phyloP scores from a whole-genome alignment of 768 basidiomycete genomes.

The Lactarius akahatsu region DNA sequence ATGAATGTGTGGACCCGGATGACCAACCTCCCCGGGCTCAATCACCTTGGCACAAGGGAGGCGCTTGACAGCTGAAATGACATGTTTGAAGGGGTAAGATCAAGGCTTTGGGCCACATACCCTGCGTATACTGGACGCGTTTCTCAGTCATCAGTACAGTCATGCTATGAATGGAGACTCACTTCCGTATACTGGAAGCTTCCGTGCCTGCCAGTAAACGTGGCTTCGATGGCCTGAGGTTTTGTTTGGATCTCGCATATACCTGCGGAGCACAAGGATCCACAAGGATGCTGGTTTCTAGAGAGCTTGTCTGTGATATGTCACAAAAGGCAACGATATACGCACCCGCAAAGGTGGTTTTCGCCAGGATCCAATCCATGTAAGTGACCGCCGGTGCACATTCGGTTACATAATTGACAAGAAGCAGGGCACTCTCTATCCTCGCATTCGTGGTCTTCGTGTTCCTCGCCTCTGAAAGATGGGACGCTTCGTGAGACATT shows the following conservation, averaged over 20 bases:
- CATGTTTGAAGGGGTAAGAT: neutral
- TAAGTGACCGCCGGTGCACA: slow-evolving; percentile 50
- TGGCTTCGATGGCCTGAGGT: slow-evolving; percentile 59
- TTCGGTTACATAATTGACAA: slow-evolving; percentile 54
- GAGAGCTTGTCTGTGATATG: neutral
- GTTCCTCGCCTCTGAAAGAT: slow-evolving; percentile 42
- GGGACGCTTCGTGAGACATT: neutral
- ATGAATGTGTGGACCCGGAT: slow-evolving; percentile 51
- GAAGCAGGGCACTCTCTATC: slow-evolving; percentile 50
- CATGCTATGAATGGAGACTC: neutral
- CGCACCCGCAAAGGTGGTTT: slow-evolving; percentile 58
- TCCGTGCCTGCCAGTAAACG: slow-evolving; percentile 56
- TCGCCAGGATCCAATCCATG: slow-evolving; percentile 45
- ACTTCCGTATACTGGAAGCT: slow-evolving; percentile 67
- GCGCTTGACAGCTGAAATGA: slow-evolving; percentile 45
- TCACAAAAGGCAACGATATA: slow-evolving; percentile 3
- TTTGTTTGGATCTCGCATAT: slow-evolving; percentile 58
- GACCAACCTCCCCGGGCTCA: slow-evolving; percentile 41
- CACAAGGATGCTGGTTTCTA: slow-evolving; percentile 53
- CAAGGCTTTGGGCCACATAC: slow-evolving; percentile 32
- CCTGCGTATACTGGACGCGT: slow-evolving; percentile 50
- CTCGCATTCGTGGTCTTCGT: slow-evolving; percentile 51
- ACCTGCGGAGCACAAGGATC: slow-evolving; percentile 44
- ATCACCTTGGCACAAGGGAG: slow-evolving; percentile 50
- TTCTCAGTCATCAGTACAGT: no score